A percentile compares a stretch with the other conserved stretches of the same genome.
These are phyloP conservation scores for Eucalyptus paniculata DNA, from an alignment of 345 rosid genomes.

Conservation along the genomic window DNA sequence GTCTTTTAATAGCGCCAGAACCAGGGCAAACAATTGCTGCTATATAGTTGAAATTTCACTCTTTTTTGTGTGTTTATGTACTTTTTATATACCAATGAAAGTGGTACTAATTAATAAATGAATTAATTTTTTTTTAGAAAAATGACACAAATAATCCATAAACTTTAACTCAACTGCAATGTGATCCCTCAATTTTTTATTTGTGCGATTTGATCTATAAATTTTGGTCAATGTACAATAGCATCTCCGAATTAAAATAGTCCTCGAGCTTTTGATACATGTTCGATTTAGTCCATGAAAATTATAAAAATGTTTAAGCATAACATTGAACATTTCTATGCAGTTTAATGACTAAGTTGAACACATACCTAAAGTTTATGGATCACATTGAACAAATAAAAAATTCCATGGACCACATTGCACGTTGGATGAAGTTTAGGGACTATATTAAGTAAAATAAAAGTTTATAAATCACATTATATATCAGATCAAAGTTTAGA, in stretches of 20 bases:
- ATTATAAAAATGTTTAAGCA: rapidly evolving
- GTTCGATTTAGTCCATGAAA: no score
- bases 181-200: no score
- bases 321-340: no score
- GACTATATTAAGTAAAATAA: background rate
- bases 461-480: no score
- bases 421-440: rapidly evolving
- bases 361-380: rapidly evolving
- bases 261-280: rapidly evolving
- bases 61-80: background rate
- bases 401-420: no score
- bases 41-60: background rate
- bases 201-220: rapidly evolving
- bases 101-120: background rate
- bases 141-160: no score
- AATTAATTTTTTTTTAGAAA: background rate
- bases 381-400: no score
- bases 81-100: background rate
- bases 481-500: no score
- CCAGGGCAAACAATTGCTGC: background rate
- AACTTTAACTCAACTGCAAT: background rate
- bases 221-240: rapidly evolving
- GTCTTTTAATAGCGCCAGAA: background rate
- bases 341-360: no score
- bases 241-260: background rate